These are phyloP conservation scores for Senecio squalidus DNA, from an alignment of 140 eudicot species.

Conservation along the genomic window DNA sequence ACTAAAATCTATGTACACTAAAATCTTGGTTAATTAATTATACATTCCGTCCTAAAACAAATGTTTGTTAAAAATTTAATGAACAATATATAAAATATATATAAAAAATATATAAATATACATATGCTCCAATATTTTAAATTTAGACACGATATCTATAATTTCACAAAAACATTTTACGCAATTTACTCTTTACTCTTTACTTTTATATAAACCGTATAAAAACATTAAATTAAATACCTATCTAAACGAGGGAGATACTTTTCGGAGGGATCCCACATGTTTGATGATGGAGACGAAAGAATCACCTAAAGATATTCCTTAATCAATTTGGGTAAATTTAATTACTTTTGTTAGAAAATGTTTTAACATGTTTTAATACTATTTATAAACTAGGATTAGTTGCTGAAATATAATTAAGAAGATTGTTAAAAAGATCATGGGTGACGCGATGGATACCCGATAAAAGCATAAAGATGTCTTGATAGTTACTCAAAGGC, in stretches of 20 bases:
- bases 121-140: no score
- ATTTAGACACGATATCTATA: no score
- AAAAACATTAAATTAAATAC: no score
- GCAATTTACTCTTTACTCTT: no score
- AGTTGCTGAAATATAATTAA: not conserved
- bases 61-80: no score
- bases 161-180: no score
- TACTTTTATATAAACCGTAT: no score
- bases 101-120: no score
- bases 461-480: conserved; percentile 18
- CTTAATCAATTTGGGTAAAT: not conserved
- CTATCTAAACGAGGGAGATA: conserved; percentile 17
- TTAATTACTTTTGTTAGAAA: not conserved
- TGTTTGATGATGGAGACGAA: conserved; percentile 24
- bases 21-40: no score
- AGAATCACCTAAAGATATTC: conserved; percentile 30
- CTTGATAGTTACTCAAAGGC: conserved; percentile 23
- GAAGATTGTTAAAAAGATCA: conserved; percentile 1
- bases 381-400: not conserved
- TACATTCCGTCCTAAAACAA: no score
- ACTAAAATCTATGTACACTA: no score
- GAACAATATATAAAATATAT: no score
- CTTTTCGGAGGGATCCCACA: conserved; percentile 24
- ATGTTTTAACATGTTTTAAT: not conserved
- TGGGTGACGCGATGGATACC: conserved; percentile 17